Evolutionary conservation across 371 early-diverging fungal species (phyloP), one percentile per base, ranked within the genome.

Genomic region (Apophysomyces variabilis): DNA sequence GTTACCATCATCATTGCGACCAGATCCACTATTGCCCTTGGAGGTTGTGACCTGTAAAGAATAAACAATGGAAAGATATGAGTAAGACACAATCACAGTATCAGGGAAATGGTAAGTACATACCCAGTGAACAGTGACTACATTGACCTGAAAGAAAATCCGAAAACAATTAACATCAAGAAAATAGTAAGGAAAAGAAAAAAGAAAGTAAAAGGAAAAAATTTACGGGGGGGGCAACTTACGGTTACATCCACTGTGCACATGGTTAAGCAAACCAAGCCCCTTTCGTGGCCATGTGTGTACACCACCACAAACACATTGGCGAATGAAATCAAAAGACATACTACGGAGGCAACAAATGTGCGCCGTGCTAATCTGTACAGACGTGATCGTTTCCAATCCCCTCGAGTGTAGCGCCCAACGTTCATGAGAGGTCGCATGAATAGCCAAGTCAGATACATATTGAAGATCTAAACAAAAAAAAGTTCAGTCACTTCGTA

Each of bases 221-320:
- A 26, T 26, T 3, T 36, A 13, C 8, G 21, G 38, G 16, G 14
- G 9, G 2, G 46, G 32, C 9, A 16, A 58, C 68, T 71, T 77
- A 79, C 76, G 1, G 87, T 87, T 14, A 87, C 85, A 70, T 87
- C 86, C 7, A 82, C 54, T 5, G 84, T 85, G 65, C 87, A 87
- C 57, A 75, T 74, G 7, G 82, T 83, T 6, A 87, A 61, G 58
- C 87, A 87, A 37, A 84, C 71, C 16, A 85, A 39, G 9, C 85
- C 87, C 38, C 87, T 70, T 64, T 85, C 78, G 38, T 78, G 74
- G 6, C 87, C 86, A 8, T 73, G 63, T 16, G 76, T 77, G 39
- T 76, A 66, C 0, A 87, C 81, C 5, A 87, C 68, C 8, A 77
- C 65, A 6, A 85, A 45, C 3, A 84, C 77, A 59, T 87, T 87